A percentile compares a stretch with the other conserved stretches of the same genome.
These are phyloP conservation scores for Aegilops sharonensis DNA, from an alignment of 176 grass and related monocot genomes.

Conservation along the genomic window DNA sequence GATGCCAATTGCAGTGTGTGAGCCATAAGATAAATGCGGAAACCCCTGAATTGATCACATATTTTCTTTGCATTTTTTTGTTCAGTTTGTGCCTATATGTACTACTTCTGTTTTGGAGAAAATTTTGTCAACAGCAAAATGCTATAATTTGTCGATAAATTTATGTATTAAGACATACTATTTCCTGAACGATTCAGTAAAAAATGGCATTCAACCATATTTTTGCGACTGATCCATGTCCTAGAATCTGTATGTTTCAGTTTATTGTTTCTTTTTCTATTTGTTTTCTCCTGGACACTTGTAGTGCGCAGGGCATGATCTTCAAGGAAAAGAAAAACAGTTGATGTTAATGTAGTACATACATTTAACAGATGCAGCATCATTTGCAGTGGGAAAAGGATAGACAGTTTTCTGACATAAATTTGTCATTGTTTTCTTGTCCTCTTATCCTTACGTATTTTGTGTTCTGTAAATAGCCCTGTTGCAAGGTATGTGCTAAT, in stretches of 20 bases:
- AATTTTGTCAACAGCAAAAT: slow-evolving; percentile 15
- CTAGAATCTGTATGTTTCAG: neutral
- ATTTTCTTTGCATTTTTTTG: neutral
- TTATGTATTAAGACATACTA: neutral
- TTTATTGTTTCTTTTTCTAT: neutral
- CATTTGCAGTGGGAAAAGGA: neutral
- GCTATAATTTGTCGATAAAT: slow-evolving; percentile 3
- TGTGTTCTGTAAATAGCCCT: neutral
- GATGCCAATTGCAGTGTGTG: neutral
- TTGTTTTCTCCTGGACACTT: neutral
- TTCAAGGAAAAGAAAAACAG: neutral
- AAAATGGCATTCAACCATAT: neutral
- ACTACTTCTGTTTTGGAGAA: slow-evolving; percentile 19
- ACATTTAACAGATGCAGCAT: neutral
- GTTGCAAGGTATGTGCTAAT: neutral
- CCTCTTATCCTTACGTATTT: neutral
- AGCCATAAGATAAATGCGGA: neutral
- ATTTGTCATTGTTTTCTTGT: neutral
- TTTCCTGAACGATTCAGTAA: slow-evolving; percentile 12
- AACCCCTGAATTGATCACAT: neutral
- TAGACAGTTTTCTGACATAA: neutral
- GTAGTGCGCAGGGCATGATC: neutral
- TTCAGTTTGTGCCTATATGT: slow-evolving; percentile 20
- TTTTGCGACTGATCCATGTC: neutral
- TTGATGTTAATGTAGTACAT: neutral